Conservation (phyloP, 768 basidiomycete genomes). For the Boletus coccyginus region DNA sequence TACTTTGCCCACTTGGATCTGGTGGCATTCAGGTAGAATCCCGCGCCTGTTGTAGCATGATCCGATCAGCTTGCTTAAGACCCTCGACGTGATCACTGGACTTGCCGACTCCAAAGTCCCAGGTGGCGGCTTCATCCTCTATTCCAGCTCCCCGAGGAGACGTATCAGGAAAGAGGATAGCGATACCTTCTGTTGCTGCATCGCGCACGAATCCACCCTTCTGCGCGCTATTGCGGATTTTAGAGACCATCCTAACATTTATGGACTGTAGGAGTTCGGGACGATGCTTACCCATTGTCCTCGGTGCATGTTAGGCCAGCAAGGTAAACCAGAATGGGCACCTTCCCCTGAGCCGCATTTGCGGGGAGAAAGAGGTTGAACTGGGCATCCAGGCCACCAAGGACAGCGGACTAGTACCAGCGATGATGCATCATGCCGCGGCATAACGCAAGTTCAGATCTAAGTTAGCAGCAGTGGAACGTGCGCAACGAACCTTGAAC, state of each 20-base stretch:
- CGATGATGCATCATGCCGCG: neutral
- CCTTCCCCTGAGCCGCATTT: slow-evolving; percentile 52
- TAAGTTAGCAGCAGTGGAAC: neutral
- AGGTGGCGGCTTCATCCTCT: slow-evolving; percentile 74
- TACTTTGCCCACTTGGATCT: slow-evolving; percentile 64
- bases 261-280: neutral
- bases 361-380: slow-evolving; percentile 91
- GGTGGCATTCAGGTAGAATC: slow-evolving; percentile 95
- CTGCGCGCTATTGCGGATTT: slow-evolving; percentile 58
- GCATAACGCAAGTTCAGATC: neutral
- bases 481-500: slow-evolving; percentile 55
- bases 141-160: slow-evolving; percentile 90
- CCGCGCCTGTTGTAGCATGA: slow-evolving; percentile 53
- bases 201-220: slow-evolving; percentile 92
- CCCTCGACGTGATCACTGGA: neutral
- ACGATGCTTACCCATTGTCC: slow-evolving; percentile 74
- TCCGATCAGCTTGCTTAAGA: slow-evolving; percentile 1
- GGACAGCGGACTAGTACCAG: slow-evolving; percentile 54
- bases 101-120: slow-evolving; percentile 87
- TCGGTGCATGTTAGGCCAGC: slow-evolving; percentile 89
- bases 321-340: slow-evolving; percentile 79
- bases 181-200: slow-evolving; percentile 82
- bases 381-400: slow-evolving; percentile 65
- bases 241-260: neutral
- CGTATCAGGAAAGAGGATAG: slow-evolving; percentile 90